These are phyloP conservation scores for Alternaria atra DNA, from an alignment of 2,329 filamentous ascomycete genomes.

Conservation along the genomic window DNA sequence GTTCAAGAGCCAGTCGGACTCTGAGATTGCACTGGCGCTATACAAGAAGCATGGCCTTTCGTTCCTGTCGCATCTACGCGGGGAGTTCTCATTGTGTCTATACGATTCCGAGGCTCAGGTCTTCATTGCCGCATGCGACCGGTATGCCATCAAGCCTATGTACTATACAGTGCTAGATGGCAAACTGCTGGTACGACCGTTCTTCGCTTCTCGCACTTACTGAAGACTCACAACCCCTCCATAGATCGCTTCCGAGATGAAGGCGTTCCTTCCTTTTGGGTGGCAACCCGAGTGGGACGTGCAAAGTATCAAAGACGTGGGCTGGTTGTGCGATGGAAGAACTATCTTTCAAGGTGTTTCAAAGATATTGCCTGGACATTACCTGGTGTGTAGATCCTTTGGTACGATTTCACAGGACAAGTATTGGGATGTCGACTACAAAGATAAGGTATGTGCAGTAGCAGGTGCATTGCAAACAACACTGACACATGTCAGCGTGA, in stretches of 20 bases:
- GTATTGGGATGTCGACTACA: conserved; percentile 65
- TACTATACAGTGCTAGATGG: conserved; percentile 58
- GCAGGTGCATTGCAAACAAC: too few relatives aligned
- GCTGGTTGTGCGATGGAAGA: conserved; percentile 56
- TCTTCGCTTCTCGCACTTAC: neutral
- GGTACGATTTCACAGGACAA: conserved; percentile 51
- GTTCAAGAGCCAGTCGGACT: conserved; percentile 60
- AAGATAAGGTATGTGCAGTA: conserved; percentile 57
- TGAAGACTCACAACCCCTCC: neutral
- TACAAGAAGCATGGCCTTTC: conserved; percentile 56
- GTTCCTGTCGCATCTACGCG: conserved; percentile 59
- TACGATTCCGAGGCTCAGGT: conserved; percentile 55
- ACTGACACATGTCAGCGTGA: conserved; percentile 15
- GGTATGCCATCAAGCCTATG: conserved; percentile 67
- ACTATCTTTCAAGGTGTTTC: conserved; percentile 63
- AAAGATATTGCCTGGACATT: conserved; percentile 42
- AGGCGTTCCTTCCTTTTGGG: conserved; percentile 62
- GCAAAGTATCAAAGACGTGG: conserved; percentile 53
- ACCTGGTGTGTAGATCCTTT: conserved; percentile 40
- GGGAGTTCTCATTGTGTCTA: conserved; percentile 64
- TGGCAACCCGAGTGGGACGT: conserved; percentile 65
- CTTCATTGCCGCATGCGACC: conserved; percentile 62
- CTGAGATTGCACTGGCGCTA: conserved; percentile 63
- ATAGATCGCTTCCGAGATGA: conserved; percentile 55
- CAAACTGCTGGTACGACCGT: conserved; percentile 49